Percentiles rank a stretch among this genome's conserved stretches.
Evolutionary conservation across 768 basidiomycete species (phyloP).

Genomic region (Pseudohyphozyma bogoriensis): DNA sequence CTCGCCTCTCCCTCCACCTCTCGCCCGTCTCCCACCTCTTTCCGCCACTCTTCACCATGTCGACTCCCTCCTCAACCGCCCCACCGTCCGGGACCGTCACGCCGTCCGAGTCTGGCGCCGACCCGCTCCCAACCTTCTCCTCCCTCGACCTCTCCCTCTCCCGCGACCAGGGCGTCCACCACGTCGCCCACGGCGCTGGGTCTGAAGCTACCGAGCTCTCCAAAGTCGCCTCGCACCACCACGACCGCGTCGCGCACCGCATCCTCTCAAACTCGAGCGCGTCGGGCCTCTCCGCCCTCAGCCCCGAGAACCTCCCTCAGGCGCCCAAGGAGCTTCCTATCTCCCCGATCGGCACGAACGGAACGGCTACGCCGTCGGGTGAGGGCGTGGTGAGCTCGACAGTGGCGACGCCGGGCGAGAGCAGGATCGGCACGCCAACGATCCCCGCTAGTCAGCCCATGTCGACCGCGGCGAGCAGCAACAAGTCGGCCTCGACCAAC

Average conservation of each 20-base stretch:
- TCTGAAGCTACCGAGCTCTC: background rate
- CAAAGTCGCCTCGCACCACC: background rate
- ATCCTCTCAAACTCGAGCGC: background rate
- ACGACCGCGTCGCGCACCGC: background rate
- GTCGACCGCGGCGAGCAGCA: background rate
- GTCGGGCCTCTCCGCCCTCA: background rate
- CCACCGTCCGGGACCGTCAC: background rate
- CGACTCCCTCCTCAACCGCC: background rate
- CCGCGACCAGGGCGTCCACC: background rate
- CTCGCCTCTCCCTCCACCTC: too few species aligned
- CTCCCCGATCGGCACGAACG: background rate
- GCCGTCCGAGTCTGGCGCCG: background rate
- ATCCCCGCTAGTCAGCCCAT: too few species aligned
- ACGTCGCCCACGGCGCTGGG: background rate
- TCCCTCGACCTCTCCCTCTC: background rate
- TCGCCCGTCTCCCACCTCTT: too few species aligned
- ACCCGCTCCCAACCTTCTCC: background rate
- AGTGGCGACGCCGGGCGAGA: constrained; percentile 3
- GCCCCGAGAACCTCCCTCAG: background rate
- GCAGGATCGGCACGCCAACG: background rate
- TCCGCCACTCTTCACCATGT: too few species aligned
- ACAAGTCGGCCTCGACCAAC: background rate
- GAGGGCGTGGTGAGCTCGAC: background rate
- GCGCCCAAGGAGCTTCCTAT: background rate
- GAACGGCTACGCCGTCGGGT: background rate